Evolutionary conservation across 495 filamentous ascomycete species (phyloP), one percentile per base, ranked within the genome.

Genomic region (Bacidia gigantensis): DNA sequence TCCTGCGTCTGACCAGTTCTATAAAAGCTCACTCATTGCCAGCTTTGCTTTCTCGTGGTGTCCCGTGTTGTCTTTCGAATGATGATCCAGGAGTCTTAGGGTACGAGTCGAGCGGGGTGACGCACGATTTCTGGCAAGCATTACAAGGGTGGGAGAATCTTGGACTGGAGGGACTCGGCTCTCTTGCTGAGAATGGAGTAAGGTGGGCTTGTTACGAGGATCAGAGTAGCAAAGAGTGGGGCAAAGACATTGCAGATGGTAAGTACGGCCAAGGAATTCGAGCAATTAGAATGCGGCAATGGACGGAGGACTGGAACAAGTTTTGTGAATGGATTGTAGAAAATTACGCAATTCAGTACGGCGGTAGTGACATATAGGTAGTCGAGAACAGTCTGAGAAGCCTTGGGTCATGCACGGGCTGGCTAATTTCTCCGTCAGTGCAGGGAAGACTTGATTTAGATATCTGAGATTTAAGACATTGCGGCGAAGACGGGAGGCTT

Each of bases 301-400:
- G 88, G 84, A 75, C 73, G 40, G 65, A 73, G 42, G 76, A 83
- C 46, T 96, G 90, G 80, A 92, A 98, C 69, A 71, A 76, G 55
- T 98, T 94, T 62, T 96, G 89, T 64, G 72, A 86, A 48, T 97
- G 89, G 89, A 70, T 97, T 50, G 83, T 95, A 7, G 67, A 76
- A 47, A 84, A 92, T 63, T 94, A 79, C 73, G 83, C 81, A 14
- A 77, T 82, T 43, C 68, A 67, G 11, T 71, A 72, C 46, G 67
- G 69, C 26, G 46, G 51, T 21, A 59, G 59, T 48, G 61, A 64
- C 53, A 62, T 57, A 14, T 35, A 35, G 29, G 29, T n/a, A n/a
- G n/a, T n/a, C n/a, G n/a, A n/a, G n/a, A n/a, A n/a, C n/a, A n/a
- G n/a, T n/a, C n/a, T n/a, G n/a, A n/a, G n/a, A n/a, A n/a, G n/a